Percentiles rank a stretch among this genome's conserved stretches.
phyloP scores from a whole-genome alignment of 148 eudicot species.

The Vaccinium myrtillus region DNA sequence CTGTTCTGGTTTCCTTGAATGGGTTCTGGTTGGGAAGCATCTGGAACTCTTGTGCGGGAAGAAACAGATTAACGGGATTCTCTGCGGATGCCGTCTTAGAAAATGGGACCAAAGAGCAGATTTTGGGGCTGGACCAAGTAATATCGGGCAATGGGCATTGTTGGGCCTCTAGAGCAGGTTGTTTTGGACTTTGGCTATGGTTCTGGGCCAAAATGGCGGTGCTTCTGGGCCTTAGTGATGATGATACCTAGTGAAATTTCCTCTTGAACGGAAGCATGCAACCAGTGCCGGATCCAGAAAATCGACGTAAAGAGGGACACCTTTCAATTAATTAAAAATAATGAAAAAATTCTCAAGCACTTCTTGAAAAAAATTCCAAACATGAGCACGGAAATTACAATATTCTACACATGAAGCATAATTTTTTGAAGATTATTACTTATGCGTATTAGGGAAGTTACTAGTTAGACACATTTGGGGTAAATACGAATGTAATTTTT shows the following conservation, averaged over 20 bases:
- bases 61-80: background rate
- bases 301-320: too few species aligned
- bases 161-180: background rate
- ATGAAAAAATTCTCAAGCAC: too few species aligned
- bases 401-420: too few species aligned
- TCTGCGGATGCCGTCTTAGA: background rate
- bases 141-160: background rate
- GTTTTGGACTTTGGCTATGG: background rate
- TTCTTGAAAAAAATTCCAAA: too few species aligned
- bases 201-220: background rate
- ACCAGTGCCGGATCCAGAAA: too few species aligned
- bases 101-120: background rate
- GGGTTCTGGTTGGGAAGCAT: background rate
- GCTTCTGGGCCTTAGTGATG: background rate
- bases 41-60: background rate
- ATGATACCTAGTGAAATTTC: background rate
- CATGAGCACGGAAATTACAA: too few species aligned
- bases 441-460: too few species aligned
- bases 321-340: too few species aligned
- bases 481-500: too few species aligned
- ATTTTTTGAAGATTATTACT: too few species aligned
- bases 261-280: background rate
- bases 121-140: background rate
- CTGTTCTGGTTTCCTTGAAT: background rate
- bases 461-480: too few species aligned